A percentile compares a stretch with the other conserved stretches of the same genome.
phyloP scores from a whole-genome alignment of 106 monocot genomes.

The Apostasia shenzhenica region DNA sequence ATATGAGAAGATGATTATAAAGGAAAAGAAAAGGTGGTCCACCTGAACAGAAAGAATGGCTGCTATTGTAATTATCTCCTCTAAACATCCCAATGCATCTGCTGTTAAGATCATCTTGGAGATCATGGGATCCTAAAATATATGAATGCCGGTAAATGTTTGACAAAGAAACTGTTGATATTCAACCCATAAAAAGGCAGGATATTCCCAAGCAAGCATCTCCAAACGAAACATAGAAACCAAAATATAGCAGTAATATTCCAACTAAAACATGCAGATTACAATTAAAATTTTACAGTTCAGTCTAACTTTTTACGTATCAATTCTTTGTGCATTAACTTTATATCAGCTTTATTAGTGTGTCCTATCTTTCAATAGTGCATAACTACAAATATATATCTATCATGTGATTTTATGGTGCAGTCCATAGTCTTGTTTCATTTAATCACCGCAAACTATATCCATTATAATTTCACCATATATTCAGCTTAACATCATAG shows the following conservation, averaged over 20 bases:
- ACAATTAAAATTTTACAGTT: too few species aligned
- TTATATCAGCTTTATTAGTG: too few species aligned
- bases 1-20: background rate
- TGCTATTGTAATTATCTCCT: conserved; percentile 86
- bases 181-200: background rate
- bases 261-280: too few species aligned
- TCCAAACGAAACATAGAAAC: background rate
- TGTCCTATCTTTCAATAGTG: too few species aligned
- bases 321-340: too few species aligned
- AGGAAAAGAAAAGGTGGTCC: conserved; percentile 7
- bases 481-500: too few species aligned
- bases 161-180: background rate
- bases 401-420: too few species aligned
- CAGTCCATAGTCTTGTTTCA: too few species aligned
- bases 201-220: background rate
- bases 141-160: background rate
- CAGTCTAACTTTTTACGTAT: too few species aligned
- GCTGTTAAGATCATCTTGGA: conserved; percentile 92
- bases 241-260: background rate
- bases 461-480: too few species aligned
- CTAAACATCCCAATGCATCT: conserved; percentile 58
- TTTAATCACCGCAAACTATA: too few species aligned
- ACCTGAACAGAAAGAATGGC: conserved; percentile 96
- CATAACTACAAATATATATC: too few species aligned
- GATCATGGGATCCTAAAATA: conserved; percentile 82